phyloP scores from a whole-genome alignment of 2,329 filamentous ascomycete genomes.

The Pseudogymnoascus sp. region DNA sequence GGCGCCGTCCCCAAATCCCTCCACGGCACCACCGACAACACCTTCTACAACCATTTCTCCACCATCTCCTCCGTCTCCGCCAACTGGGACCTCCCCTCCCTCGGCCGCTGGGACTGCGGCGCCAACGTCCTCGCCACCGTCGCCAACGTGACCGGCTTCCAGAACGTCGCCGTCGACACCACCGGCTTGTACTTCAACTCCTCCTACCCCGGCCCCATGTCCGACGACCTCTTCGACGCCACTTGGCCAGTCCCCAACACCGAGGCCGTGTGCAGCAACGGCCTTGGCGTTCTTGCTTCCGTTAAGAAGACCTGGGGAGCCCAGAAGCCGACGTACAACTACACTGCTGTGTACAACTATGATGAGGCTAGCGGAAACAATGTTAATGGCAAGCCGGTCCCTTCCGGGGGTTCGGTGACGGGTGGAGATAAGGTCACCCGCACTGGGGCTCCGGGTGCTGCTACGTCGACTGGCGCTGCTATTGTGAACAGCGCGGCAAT shows the following conservation, averaged over 20 bases:
- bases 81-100: constrained; percentile 36
- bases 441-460: background rate
- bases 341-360: constrained; percentile 19
- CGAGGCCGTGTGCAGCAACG: constrained; percentile 16
- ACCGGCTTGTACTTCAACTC: constrained; percentile 36
- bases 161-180: constrained; percentile 24
- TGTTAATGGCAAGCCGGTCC: constrained; percentile 10
- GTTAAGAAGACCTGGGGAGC: constrained; percentile 17
- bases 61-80: constrained; percentile 34
- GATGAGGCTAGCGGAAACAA: constrained; percentile 14
- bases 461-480: background rate
- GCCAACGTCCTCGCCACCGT: constrained; percentile 29
- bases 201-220: constrained; percentile 32
- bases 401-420: background rate
- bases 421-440: background rate
- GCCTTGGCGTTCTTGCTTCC: constrained; percentile 13
- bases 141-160: constrained; percentile 23
- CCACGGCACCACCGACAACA: constrained; percentile 43
- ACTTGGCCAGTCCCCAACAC: constrained; percentile 19
- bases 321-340: constrained; percentile 15
- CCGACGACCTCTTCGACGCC: constrained; percentile 21
- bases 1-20: constrained; percentile 40
- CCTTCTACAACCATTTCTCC: constrained; percentile 40
- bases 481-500: background rate
- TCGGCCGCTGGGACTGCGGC: constrained; percentile 38